Conservation (phyloP, 768 basidiomycete species). For the Pleurotus pulmonarius region DNA sequence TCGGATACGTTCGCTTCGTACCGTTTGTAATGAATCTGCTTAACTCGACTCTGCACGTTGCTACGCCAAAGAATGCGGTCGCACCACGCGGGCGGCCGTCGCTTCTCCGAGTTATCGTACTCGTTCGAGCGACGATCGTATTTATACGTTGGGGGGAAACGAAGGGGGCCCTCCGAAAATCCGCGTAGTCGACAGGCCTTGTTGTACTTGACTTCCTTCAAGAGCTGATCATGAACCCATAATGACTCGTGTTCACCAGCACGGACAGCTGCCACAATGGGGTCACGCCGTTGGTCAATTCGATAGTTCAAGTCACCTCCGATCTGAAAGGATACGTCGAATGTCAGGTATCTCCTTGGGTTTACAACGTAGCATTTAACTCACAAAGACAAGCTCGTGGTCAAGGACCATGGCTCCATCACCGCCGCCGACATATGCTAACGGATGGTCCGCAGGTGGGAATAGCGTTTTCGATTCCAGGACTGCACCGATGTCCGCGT, state of each 20-base stretch:
- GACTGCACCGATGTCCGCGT: conserved; percentile 84
- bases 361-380: conserved; percentile 20
- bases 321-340: conserved; percentile 38
- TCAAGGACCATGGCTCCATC: conserved; percentile 92
- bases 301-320: conserved; percentile 98
- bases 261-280: conserved; percentile 69
- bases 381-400: conserved; percentile 89
- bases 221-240: conserved; percentile 78
- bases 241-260: conserved; percentile 62
- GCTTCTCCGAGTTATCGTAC: conserved; percentile 89
- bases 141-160: conserved; percentile 91
- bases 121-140: conserved; percentile 77
- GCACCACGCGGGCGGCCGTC: conserved; percentile 92
- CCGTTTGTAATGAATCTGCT: conserved; percentile 67
- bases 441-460: conserved; percentile 46
- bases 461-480: conserved; percentile 80
- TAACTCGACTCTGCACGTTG: conserved; percentile 51
- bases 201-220: conserved; percentile 85
- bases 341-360: background rate
- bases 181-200: conserved; percentile 81
- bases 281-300: conserved; percentile 88
- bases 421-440: conserved; percentile 84
- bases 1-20: conserved; percentile 90
- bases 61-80: conserved; percentile 86
- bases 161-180: conserved; percentile 80